Conservation (phyloP, 331 rosid species). For the Acacia concinna region DNA sequence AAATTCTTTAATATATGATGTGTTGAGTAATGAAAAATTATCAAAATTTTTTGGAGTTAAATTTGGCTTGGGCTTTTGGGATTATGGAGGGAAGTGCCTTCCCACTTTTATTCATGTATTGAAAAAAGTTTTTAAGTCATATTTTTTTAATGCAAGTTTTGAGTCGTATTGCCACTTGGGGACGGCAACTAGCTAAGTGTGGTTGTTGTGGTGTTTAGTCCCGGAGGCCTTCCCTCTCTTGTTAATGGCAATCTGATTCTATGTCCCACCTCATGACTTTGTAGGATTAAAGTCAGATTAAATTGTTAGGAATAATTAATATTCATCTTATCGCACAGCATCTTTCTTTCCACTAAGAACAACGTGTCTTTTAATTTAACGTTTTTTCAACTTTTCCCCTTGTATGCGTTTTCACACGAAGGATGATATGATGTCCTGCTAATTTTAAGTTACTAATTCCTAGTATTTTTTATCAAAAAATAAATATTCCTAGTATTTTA, state of each 20-base stretch:
- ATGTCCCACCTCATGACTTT: neutral
- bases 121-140: no score
- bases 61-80: neutral
- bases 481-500: no score
- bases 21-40: neutral
- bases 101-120: no score
- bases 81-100: neutral
- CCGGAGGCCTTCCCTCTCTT: neutral
- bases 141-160: no score
- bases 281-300: neutral
- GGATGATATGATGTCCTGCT: neutral
- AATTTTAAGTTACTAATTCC: neutral
- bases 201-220: neutral
- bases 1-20: no score
- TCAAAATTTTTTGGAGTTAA: neutral
- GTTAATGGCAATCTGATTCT: neutral
- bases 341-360: neutral
- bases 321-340: neutral
- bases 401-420: neutral
- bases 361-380: neutral
- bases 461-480: no score
- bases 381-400: neutral
- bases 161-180: neutral
- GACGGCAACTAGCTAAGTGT: neutral
- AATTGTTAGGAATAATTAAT: neutral